These are phyloP conservation scores for Ascochyta clinopodiicola DNA, from an alignment of 2,329 filamentous ascomycete genomes.

Conservation along the genomic window DNA sequence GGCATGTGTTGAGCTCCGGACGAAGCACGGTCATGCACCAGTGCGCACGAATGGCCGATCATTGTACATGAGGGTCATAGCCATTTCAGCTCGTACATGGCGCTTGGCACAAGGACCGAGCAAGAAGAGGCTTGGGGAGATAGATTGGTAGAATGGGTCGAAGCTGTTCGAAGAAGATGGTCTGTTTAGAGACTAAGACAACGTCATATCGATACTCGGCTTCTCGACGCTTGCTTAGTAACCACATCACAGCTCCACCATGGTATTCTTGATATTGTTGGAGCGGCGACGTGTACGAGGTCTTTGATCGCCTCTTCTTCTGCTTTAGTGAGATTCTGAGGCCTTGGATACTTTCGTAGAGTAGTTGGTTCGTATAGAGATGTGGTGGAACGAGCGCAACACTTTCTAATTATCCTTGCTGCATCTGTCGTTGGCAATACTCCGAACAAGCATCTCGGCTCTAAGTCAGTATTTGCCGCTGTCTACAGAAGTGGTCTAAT, in stretches of 20 bases:
- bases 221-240: constrained; percentile 11
- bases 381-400: background rate
- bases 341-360: background rate
- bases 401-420: background rate
- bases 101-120: no score
- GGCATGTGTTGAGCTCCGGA: no score
- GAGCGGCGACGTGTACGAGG: no score
- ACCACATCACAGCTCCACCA: constrained; percentile 19
- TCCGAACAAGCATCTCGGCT: constrained; percentile 2
- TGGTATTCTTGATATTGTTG: constrained; percentile 13
- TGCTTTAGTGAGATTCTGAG: background rate
- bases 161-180: no score
- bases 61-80: no score
- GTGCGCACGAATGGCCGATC: no score
- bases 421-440: background rate
- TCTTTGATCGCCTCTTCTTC: no score
- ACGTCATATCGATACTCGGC: background rate
- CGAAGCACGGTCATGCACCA: no score
- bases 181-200: no score
- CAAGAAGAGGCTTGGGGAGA: no score
- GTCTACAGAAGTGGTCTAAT: background rate
- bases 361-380: constrained; percentile 1
- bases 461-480: constrained; percentile 3
- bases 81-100: no score
- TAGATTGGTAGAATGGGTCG: no score